phyloP scores from a whole-genome alignment of 2,329 filamentous ascomycete species.

The Sporothrix phasma region DNA sequence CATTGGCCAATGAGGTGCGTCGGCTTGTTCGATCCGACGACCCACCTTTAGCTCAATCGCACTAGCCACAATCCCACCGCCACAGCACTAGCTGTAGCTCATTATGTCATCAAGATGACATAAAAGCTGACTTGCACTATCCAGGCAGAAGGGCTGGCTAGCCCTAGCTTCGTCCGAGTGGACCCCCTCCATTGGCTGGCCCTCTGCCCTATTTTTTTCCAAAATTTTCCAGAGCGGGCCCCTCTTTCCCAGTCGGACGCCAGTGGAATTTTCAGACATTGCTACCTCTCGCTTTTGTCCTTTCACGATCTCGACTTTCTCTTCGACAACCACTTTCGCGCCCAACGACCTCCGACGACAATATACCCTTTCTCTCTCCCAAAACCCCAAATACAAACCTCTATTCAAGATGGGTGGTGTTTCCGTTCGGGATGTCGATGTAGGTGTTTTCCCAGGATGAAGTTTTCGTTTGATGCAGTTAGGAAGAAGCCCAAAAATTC shows the following conservation, averaged over 20 bases:
- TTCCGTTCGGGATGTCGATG: constrained; percentile 77
- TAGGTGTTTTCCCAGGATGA: constrained; percentile 39
- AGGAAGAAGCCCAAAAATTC: constrained; percentile 1
- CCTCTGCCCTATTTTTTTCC: background rate
- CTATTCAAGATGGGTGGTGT: constrained; percentile 63
- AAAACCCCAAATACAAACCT: constrained; percentile 15
- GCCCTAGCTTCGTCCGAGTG: constrained; percentile 6
- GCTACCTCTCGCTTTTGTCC: too few relatives aligned
- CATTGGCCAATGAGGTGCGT: constrained; percentile 4
- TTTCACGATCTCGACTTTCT: background rate
- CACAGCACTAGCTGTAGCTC: background rate
- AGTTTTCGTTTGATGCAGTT: background rate
- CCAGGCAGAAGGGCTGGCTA: constrained; percentile 3
- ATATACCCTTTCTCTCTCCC: background rate
- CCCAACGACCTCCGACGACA: constrained; percentile 7
- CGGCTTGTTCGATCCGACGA: constrained; percentile 9
- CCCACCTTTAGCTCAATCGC: background rate
- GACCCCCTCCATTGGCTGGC: background rate
- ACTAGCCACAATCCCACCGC: constrained; percentile 10
- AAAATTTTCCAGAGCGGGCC: constrained; percentile 1
- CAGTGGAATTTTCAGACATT: background rate
- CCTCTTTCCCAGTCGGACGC: background rate
- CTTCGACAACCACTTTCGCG: constrained; percentile 13
- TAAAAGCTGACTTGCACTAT: background rate
- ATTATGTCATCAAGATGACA: background rate